Evolutionary conservation across 345 rosid genomes (phyloP).

Genomic region (Erodium maritimum): DNA sequence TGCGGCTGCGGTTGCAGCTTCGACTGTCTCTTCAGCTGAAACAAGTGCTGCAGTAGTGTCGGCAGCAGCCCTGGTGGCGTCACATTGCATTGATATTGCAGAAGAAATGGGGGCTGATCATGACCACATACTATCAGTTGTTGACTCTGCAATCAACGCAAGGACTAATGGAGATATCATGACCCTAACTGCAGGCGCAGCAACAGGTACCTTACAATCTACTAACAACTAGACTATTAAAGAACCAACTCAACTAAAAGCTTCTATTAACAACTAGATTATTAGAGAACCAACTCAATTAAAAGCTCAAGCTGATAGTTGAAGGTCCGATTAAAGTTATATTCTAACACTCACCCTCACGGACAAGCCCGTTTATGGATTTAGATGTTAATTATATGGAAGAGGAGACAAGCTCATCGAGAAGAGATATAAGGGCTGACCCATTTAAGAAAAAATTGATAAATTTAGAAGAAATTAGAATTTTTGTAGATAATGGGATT

Average conservation of each 20-base stretch:
- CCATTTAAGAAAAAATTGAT: too few relatives aligned
- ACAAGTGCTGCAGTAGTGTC: constrained; percentile 57
- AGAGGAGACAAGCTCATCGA: background rate
- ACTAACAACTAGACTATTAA: background rate
- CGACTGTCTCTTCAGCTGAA: constrained; percentile 34
- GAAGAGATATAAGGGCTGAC: too few relatives aligned
- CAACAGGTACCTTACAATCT: constrained; percentile 48
- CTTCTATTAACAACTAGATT: background rate
- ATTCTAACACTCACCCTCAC: too few relatives aligned
- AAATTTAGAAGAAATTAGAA: too few relatives aligned
- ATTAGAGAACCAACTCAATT: background rate
- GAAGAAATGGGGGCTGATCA: constrained; percentile 89
- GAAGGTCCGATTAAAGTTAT: too few relatives aligned
- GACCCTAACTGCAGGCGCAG: constrained; percentile 92
- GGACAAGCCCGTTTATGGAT: too few relatives aligned
- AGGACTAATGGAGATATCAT: constrained; percentile 77
- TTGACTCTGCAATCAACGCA: constrained; percentile 71
- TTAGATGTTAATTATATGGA: too few relatives aligned
- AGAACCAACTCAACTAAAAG: background rate
- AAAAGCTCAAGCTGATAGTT: too few relatives aligned
- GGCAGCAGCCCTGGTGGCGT: constrained; percentile 81
- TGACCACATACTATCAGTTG: constrained; percentile 52
- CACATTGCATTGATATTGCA: constrained; percentile 87
- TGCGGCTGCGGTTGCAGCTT: constrained; percentile 67
- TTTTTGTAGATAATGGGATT: too few relatives aligned